Evolutionary conservation across 2,329 filamentous ascomycete genomes (phyloP), one percentile per base, ranked within the genome.

Genomic region (Venturia aucupariae): DNA sequence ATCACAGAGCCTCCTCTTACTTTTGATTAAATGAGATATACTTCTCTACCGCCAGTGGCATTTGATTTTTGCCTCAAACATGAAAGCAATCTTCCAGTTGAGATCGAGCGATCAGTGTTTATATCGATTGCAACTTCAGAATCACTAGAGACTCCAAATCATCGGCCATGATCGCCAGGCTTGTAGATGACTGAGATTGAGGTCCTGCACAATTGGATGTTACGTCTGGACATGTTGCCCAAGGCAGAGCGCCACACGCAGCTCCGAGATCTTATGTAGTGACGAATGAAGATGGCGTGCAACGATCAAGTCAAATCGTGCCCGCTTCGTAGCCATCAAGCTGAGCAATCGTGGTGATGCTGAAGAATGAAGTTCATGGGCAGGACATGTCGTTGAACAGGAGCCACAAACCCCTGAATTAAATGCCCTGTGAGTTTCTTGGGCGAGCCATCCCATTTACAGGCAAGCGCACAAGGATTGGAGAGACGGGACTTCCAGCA

Each of bases 11-110:
- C 30, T 57, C 51, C 51, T 57, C 51, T 35, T 57, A 30, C 24
- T 57, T n/a, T 57, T n/a, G 51, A 35, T 19, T 57, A 0, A 32
- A 57, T n/a, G 51, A 57, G 51, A 57, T 35, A 57, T 57, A 57
- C 51, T 57, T 57, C 51, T 51, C 46, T 51, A 15, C 22, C 13
- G 11, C 22, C 4, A 24, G 46, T 51, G 22, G 22, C 46, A 7
- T 51, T 51, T 51, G 46, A 15, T 19, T 17, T 22, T 17, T 22
- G 8, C 19, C 22, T 24, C 22, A 10, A 30, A 27, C 22, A 4
- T 15, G 11, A 30, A n/a, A 22, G n/a, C 13, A 48, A 48, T 10
- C n/a, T 1, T 11, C 22, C 44, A 13, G 22, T 15, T 22, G n/a
- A 24, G 22, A 17, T 51, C 46, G 22, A 27, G 46, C 46, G 8